These are phyloP conservation scores for Abortiporus biennis DNA, from an alignment of 1,284 basidiomycete genomes.

Conservation along the genomic window DNA sequence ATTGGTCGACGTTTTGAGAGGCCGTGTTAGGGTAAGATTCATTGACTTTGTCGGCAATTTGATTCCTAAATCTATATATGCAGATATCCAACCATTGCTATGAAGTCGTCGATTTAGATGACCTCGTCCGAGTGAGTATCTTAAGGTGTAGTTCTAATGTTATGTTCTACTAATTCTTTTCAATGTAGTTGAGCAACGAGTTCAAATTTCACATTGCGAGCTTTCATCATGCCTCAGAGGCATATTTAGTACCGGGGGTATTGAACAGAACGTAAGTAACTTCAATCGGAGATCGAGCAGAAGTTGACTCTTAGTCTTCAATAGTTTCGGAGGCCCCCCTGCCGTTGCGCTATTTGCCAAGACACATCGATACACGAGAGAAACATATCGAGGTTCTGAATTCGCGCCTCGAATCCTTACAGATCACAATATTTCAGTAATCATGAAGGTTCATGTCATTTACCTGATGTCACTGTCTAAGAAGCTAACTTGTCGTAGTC, in stretches of 20 bases:
- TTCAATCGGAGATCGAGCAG: constrained; percentile 11
- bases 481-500: constrained; percentile 37
- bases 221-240: constrained; percentile 84
- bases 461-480: background rate
- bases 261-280: constrained; percentile 60
- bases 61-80: background rate
- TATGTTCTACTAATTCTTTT: too few relatives aligned
- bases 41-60: background rate
- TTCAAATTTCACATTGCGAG: constrained; percentile 80
- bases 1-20: constrained; percentile 82
- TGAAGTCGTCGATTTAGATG: constrained; percentile 34
- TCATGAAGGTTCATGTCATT: constrained; percentile 55
- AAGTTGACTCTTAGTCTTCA: constrained; percentile 21
- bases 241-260: constrained; percentile 77
- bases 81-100: constrained; percentile 74
- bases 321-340: constrained; percentile 40
- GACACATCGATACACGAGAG: constrained; percentile 65
- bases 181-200: constrained; percentile 60
- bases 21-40: constrained; percentile 55
- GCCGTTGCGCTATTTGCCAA: constrained; percentile 78
- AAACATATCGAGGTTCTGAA: constrained; percentile 80
- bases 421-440: constrained; percentile 70
- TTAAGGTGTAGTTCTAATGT: too few relatives aligned
- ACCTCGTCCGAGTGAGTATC: constrained; percentile 62
- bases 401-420: constrained; percentile 78